Conservation (phyloP, 345 rosid species). For the Lumnitzera racemosa region DNA sequence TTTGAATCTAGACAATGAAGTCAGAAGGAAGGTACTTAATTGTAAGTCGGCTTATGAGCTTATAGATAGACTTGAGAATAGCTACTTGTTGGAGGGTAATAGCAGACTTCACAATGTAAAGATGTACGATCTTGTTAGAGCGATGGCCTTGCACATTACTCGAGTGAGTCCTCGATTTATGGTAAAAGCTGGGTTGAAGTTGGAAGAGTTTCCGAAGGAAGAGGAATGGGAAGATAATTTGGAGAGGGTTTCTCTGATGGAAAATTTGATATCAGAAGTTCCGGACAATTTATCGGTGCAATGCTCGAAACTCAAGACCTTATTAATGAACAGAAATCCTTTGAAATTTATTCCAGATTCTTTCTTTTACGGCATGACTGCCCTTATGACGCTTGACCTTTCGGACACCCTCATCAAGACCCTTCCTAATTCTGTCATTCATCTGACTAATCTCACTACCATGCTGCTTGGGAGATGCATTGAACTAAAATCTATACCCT, state of each 20-base stretch:
- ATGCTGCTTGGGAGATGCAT: not conserved
- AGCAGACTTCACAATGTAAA: not conserved
- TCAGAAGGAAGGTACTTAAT: too few species aligned
- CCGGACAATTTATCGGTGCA: too few species aligned
- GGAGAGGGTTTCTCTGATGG: slow-evolving; percentile 8
- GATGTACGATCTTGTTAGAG: slow-evolving; percentile 24
- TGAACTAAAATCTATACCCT: not conserved
- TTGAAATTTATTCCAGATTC: too few species aligned
- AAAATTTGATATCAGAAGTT: not conserved
- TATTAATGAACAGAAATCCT: too few species aligned
- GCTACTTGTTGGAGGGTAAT: too few species aligned
- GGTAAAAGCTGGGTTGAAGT: slow-evolving; percentile 12
- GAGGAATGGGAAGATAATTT: slow-evolving; percentile 13
- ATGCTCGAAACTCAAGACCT: too few species aligned
- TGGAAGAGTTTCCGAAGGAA: slow-evolving; percentile 9
- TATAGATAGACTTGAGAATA: too few species aligned
- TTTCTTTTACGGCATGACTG: too few species aligned
- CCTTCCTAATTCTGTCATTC: slow-evolving; percentile 13
- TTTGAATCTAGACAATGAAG: too few species aligned
- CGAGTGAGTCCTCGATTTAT: slow-evolving; percentile 1
- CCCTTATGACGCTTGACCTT: not conserved
- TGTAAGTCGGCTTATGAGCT: too few species aligned
- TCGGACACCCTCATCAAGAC: not conserved
- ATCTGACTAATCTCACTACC: slow-evolving; percentile 8
- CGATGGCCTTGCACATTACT: slow-evolving; percentile 8